A percentile compares a stretch with the other conserved stretches of the same genome.
These are phyloP conservation scores for Leucocoprinus leucothites DNA, from an alignment of 768 basidiomycete species.

Conservation along the genomic window DNA sequence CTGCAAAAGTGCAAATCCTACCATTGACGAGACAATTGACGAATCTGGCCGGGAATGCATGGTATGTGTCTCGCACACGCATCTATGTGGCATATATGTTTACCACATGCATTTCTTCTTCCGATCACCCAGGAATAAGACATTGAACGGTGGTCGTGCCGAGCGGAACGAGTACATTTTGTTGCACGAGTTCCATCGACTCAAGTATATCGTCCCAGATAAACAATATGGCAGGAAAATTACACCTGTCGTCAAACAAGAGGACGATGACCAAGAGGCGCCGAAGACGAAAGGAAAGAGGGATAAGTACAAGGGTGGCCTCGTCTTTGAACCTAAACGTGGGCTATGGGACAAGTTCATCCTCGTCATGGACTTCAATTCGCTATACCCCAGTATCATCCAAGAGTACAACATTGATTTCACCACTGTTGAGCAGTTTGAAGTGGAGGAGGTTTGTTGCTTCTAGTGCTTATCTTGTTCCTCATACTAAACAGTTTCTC, in stretches of 20 bases:
- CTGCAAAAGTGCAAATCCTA: constrained; percentile 88
- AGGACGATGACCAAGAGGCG: constrained; percentile 40
- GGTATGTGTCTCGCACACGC: constrained; percentile 46
- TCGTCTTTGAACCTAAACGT: constrained; percentile 95
- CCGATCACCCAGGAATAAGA: constrained; percentile 76
- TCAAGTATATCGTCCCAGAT: constrained; percentile 96
- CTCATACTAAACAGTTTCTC: background rate
- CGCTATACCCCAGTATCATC: constrained; percentile 97
- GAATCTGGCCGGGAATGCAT: constrained; percentile 94
- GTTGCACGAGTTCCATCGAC: constrained; percentile 93
- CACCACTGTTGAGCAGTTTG: constrained; percentile 82
- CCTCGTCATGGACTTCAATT: constrained; percentile 99
- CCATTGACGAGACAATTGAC: constrained; percentile 93
- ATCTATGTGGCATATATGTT: background rate
- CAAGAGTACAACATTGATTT: constrained; percentile 99
- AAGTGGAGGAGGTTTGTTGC: constrained; percentile 50
- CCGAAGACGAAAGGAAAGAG: constrained; percentile 66
- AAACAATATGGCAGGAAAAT: constrained; percentile 83
- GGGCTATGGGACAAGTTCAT: constrained; percentile 96
- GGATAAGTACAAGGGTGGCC: constrained; percentile 98
- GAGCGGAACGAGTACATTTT: constrained; percentile 99
- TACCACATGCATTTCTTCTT: background rate
- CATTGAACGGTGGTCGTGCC: constrained; percentile 93
- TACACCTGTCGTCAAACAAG: constrained; percentile 43
- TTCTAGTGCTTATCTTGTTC: background rate